Evolutionary conservation across 495 filamentous ascomycete genomes (phyloP), one percentile per base, ranked within the genome.

Genomic region (Gamarada debralockiae): DNA sequence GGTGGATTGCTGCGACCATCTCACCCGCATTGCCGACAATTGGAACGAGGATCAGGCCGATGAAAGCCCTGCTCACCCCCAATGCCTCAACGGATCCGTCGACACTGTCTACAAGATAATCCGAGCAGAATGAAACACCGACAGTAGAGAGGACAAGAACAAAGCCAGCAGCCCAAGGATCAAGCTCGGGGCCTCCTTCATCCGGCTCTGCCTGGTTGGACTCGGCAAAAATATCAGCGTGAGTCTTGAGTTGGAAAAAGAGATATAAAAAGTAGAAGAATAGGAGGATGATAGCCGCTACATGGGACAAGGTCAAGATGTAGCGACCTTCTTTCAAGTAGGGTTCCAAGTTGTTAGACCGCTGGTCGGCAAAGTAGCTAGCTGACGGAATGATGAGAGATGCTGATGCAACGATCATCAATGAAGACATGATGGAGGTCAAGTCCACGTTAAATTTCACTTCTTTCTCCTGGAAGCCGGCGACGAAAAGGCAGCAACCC

Each of bases 21-120:
- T 95, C 89, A 1, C 87, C 90, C 0, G 90, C 88, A 58, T 95
- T 96, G 48, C 89, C 88, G 8, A 96, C 88, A 55, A 96, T 90
- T n/a, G 90, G 90, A 0, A 95, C 70, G 50, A 95, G 82, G 64
- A 96, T 93, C 7, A 96, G 71, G 49, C 90, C 89, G 61, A 95
- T 87, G 59, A 95, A 95, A 7, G 64, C 51, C 23, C 46, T 43
- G 33, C 5, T 5, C 4, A 29, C 27, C 5, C 27, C 27, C 5
- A 4, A 10, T 29, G 4, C 27, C 10, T 29, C 27, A 5, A 29
- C 27, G n/a, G n/a, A n/a, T n/a, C n/a, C n/a, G n/a, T n/a, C n/a
- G n/a, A n/a, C n/a, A n/a, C 62, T 68, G 33, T 64, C 60, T 8
- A 70, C 62, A 5, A 71, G 49, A 34, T 37, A 27, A 23, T 67